Percentiles rank a stretch among this genome's conserved stretches.
These are phyloP conservation scores for Scutellaria barbata DNA, from an alignment of 257 asterid species.

Conservation along the genomic window DNA sequence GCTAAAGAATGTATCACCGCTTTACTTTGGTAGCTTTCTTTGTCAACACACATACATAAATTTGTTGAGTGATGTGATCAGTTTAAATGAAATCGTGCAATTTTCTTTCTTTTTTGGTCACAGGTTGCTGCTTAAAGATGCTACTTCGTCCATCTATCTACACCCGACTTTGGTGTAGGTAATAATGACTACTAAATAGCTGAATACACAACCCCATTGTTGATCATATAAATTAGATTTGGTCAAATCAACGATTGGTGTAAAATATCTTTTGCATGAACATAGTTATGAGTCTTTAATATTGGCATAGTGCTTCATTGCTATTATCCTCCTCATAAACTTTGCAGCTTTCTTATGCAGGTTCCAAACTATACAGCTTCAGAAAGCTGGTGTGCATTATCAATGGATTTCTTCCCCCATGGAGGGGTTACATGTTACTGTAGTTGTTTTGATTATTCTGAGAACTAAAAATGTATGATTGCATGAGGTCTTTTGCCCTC, in stretches of 20 bases:
- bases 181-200: constrained; percentile 24
- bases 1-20: not conserved
- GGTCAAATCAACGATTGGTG: not conserved
- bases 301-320: not conserved
- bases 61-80: not conserved
- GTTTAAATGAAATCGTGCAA: not conserved
- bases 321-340: not conserved
- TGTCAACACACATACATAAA: not conserved
- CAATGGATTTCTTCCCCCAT: constrained; percentile 30
- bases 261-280: not conserved
- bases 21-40: not conserved
- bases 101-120: constrained; percentile 5
- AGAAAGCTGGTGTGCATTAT: constrained; percentile 36
- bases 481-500: constrained; percentile 28
- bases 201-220: not conserved
- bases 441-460: constrained; percentile 31
- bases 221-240: not conserved
- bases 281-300: too few relatives aligned
- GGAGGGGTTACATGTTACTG: constrained; percentile 35
- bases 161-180: constrained; percentile 37
- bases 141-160: constrained; percentile 27
- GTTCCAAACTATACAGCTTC: constrained; percentile 35
- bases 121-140: constrained; percentile 55
- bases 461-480: constrained; percentile 27
- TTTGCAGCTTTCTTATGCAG: constrained; percentile 33